Evolutionary conservation across 495 filamentous ascomycete genomes (phyloP).

Genomic region (Penicillium chermesinum): DNA sequence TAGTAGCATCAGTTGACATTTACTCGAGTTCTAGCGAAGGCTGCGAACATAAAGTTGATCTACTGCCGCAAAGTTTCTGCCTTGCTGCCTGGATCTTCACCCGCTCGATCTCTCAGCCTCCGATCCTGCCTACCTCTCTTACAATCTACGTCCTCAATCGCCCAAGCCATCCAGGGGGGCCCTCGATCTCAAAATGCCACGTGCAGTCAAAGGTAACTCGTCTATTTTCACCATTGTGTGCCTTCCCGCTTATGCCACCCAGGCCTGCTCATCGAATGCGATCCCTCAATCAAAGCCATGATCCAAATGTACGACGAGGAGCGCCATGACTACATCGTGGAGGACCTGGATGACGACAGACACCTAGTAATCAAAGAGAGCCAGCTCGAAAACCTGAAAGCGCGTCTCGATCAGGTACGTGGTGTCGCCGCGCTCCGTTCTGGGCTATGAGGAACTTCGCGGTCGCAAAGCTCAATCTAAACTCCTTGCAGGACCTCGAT

Average conservation of each 20-base stretch:
- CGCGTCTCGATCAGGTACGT: constrained; percentile 56
- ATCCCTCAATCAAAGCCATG: constrained; percentile 73
- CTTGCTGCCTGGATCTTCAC: no score
- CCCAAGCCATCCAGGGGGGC: neutral
- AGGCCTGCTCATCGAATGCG: constrained; percentile 74
- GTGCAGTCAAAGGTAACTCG: constrained; percentile 41
- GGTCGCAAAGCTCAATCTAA: neutral
- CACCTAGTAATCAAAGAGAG: constrained; percentile 68
- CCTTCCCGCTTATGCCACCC: neutral
- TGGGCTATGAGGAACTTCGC: neutral
- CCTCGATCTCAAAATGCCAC: constrained; percentile 33
- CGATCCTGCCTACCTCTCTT: no score
- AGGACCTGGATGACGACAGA: constrained; percentile 66
- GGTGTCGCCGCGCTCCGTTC: neutral
- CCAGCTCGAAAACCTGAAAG: constrained; percentile 56
- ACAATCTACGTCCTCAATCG: no score
- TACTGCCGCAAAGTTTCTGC: no score
- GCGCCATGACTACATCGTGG: constrained; percentile 66
- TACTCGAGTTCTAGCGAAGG: no score
- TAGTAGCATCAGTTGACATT: no score
- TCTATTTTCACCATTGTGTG: neutral
- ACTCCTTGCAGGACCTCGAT: constrained; percentile 40
- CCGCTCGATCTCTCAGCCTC: no score
- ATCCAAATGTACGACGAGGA: constrained; percentile 66
- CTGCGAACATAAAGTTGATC: no score